Conservation (phyloP, 1,284 basidiomycete genomes). For the Puccinia horiana region DNA sequence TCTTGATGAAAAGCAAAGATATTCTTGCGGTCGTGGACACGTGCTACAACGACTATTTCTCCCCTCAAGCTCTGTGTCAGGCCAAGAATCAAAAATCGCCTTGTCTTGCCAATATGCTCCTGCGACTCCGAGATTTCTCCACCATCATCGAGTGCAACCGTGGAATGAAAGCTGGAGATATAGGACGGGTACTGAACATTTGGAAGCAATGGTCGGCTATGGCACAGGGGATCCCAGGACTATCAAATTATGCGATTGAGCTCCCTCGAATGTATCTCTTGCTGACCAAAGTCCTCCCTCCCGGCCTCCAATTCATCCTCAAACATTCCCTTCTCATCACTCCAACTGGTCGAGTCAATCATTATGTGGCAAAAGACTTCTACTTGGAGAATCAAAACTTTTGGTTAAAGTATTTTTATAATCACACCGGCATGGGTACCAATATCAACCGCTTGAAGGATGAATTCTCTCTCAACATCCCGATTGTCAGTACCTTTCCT, state of each 20-base stretch:
- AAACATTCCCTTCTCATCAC: not conserved
- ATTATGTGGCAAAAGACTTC: conserved; percentile 2
- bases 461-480: not conserved
- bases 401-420: conserved; percentile 31
- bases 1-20: no score
- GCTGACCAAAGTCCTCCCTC: not conserved
- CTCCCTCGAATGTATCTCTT: conserved; percentile 3
- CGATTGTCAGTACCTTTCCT: not conserved
- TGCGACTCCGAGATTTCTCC: not conserved
- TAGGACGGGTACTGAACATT: not conserved
- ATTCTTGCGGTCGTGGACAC: no score
- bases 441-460: not conserved
- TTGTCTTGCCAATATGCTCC: not conserved
- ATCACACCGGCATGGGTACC: not conserved
- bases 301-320: not conserved
- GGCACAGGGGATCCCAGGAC: conserved; percentile 8
- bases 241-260: not conserved
- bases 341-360: not conserved
- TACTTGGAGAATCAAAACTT: not conserved
- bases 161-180: conserved; percentile 14
- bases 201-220: not conserved
- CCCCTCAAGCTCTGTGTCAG: not conserved
- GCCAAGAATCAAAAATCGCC: not conserved
- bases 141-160: not conserved
- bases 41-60: not conserved